phyloP scores from a whole-genome alignment of 495 filamentous ascomycete genomes.

The Trichoderma gamsii region DNA sequence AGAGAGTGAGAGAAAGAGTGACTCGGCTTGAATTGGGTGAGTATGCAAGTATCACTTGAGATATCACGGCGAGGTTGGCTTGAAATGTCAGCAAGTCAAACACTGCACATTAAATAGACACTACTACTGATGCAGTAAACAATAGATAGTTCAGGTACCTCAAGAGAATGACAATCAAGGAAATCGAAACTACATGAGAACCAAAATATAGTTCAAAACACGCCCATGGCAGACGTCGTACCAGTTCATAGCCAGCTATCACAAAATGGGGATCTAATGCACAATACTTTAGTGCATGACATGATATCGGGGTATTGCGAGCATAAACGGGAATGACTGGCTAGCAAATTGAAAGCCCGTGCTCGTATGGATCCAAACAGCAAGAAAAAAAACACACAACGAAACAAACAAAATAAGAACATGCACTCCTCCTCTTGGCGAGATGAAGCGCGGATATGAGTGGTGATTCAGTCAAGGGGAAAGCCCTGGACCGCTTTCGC shows the following conservation, averaged over 20 bases:
- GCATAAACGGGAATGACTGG: background rate
- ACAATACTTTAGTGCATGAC: background rate
- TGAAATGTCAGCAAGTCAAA: too few relatives aligned
- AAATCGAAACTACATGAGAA: too few relatives aligned
- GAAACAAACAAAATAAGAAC: background rate
- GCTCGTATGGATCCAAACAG: background rate
- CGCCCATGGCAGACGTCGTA: background rate
- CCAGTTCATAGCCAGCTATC: background rate
- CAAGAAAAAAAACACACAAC: background rate
- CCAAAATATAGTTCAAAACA: background rate
- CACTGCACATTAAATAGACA: too few relatives aligned
- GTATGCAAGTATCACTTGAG: too few relatives aligned
- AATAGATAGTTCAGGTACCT: too few relatives aligned
- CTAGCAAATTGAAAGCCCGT: background rate
- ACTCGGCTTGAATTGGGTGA: too few relatives aligned
- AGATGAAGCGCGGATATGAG: background rate
- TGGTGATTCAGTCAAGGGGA: background rate
- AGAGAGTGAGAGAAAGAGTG: too few relatives aligned
- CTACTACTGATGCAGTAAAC: too few relatives aligned
- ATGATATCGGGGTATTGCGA: background rate
- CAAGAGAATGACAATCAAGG: too few relatives aligned
- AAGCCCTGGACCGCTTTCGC: background rate
- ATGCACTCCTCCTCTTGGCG: too few relatives aligned
- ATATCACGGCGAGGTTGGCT: too few relatives aligned
- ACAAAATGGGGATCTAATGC: conserved; percentile 12